phyloP scores from a whole-genome alignment of 2,329 filamentous ascomycete genomes.

The Metarhizium guizhouense region DNA sequence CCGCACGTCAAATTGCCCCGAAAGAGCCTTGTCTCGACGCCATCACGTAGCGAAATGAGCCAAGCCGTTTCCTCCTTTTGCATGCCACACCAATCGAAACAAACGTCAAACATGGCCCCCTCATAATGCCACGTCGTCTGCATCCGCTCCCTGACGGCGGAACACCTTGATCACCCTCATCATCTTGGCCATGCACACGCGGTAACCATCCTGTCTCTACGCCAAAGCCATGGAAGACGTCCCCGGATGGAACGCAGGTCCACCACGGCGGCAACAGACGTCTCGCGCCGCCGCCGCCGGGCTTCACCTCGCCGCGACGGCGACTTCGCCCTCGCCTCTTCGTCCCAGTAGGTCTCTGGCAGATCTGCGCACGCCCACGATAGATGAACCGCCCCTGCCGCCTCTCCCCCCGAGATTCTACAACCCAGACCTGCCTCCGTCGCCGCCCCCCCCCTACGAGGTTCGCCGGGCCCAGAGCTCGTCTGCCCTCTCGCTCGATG shows the following conservation, averaged over 20 bases:
- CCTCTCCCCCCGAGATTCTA: not conserved
- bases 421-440: not conserved
- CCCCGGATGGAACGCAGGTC: not conserved
- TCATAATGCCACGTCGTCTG: too few species aligned
- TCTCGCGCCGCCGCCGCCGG: not conserved
- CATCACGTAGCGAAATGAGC: too few species aligned
- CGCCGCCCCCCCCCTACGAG: not conserved
- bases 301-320: not conserved
- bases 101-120: too few species aligned
- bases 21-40: too few species aligned
- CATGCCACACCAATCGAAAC: too few species aligned
- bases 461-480: conserved; percentile 24
- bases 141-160: too few species aligned
- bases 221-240: not conserved
- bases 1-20: too few species aligned
- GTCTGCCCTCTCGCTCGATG: conserved; percentile 17
- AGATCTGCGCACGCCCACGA: not conserved
- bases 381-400: not conserved
- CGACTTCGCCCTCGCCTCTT: not conserved
- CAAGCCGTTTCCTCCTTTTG: too few species aligned
- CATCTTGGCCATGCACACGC: too few species aligned
- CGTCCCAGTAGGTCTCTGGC: not conserved
- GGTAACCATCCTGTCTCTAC: too few species aligned
- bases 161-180: too few species aligned
- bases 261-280: too few species aligned